phyloP scores from a whole-genome alignment of 73 alveolate species.

The Tetrahymena thermophila region DNA sequence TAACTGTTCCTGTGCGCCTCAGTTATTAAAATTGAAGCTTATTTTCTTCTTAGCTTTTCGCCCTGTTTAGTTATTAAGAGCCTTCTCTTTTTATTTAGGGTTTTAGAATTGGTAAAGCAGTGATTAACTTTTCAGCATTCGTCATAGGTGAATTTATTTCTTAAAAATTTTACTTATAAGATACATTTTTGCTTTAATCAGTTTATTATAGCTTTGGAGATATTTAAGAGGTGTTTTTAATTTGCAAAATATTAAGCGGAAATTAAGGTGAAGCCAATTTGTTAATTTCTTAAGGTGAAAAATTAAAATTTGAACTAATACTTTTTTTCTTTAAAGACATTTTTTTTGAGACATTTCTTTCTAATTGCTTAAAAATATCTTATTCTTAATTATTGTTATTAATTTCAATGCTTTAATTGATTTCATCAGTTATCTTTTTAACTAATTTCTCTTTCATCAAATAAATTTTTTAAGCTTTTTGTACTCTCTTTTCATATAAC shows the following conservation, averaged over 20 bases:
- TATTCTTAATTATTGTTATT: too few relatives aligned
- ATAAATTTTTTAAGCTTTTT: neutral
- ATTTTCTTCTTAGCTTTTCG: neutral
- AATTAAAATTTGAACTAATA: neutral
- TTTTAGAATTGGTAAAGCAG: neutral
- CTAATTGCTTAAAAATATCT: too few relatives aligned
- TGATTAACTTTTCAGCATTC: neutral
- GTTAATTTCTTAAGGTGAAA: neutral
- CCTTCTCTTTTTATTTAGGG: too few relatives aligned
- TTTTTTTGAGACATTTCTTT: neutral
- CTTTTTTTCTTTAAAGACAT: neutral
- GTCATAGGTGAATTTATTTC: neutral
- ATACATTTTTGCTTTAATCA: too few relatives aligned
- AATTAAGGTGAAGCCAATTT: too few relatives aligned
- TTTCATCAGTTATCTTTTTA: neutral
- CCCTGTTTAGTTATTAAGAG: neutral
- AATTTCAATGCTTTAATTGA: neutral
- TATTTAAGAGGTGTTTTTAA: too few relatives aligned
- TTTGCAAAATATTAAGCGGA: too few relatives aligned
- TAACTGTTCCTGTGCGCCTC: neutral
- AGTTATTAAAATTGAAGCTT: neutral
- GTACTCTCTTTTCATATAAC: neutral
- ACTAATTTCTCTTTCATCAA: neutral
- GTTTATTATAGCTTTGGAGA: too few relatives aligned
- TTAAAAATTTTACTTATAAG: neutral